Percentiles rank a stretch among this genome's conserved stretches.
Evolutionary conservation across 1,284 basidiomycete species (phyloP).

Genomic region (Trametes pubescens): DNA sequence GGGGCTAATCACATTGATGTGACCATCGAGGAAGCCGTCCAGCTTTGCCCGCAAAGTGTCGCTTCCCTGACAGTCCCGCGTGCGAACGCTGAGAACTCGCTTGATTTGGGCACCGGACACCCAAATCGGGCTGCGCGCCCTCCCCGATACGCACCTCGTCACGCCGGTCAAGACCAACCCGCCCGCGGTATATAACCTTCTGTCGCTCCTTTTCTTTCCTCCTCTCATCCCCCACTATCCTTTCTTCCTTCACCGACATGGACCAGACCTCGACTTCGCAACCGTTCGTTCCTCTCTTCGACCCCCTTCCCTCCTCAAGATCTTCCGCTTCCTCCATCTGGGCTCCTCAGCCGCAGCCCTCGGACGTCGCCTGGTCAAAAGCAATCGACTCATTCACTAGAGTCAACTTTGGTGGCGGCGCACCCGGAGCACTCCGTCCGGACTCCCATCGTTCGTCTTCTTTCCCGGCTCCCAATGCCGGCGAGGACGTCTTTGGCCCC

Average conservation of each 20-base stretch:
- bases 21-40: conserved; percentile 32
- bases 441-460: conserved; percentile 39
- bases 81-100: conserved; percentile 32
- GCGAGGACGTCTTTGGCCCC: conserved; percentile 72
- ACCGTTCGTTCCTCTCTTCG: conserved; percentile 43
- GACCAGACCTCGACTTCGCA: conserved; percentile 35
- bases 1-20: conserved; percentile 33
- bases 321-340: conserved; percentile 66
- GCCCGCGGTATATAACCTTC: conserved; percentile 38
- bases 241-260: conserved; percentile 34
- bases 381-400: conserved; percentile 66
- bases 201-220: conserved; percentile 20
- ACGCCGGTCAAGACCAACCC: conserved; percentile 19
- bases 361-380: conserved; percentile 69
- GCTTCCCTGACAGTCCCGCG: conserved; percentile 28
- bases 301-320: conserved; percentile 36
- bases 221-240: conserved; percentile 34
- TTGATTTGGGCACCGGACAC: conserved; percentile 28
- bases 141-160: conserved; percentile 22
- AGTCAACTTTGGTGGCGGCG: conserved; percentile 48
- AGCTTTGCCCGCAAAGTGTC: conserved; percentile 17
- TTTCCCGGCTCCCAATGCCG: conserved; percentile 43
- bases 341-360: conserved; percentile 77
- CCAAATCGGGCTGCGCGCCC: conserved; percentile 31
- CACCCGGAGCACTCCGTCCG: conserved; percentile 22